Conservation (phyloP, 1,284 basidiomycete species). For the Cutaneotrichosporon cavernicola region DNA sequence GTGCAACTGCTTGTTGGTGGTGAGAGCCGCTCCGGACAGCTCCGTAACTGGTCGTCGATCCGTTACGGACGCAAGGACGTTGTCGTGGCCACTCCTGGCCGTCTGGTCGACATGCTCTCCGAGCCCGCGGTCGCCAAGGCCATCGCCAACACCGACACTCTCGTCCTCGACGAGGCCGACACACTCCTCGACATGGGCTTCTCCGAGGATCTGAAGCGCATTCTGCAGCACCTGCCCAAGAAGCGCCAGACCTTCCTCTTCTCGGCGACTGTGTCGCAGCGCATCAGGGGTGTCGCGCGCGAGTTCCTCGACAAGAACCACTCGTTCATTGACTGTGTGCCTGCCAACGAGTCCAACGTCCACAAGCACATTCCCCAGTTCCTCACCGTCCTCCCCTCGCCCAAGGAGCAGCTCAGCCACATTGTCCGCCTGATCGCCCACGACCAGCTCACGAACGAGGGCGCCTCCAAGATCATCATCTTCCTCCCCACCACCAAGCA, state of each 20-base stretch:
- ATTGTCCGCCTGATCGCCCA: conserved; percentile 78
- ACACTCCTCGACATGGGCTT: conserved; percentile 96
- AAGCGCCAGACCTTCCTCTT: conserved; percentile 89
- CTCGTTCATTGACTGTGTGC: conserved; percentile 62
- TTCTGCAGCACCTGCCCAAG: conserved; percentile 67
- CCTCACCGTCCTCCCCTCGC: conserved; percentile 68
- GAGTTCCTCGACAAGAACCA: conserved; percentile 64
- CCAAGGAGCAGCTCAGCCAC: conserved; percentile 74
- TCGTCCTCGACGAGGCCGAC: conserved; percentile 94
- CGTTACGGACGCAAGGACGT: conserved; percentile 70
- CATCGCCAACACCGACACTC: conserved; percentile 62
- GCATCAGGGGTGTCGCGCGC: conserved; percentile 56
- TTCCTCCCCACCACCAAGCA: conserved; percentile 89
- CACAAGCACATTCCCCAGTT: conserved; percentile 78
- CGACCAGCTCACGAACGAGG: conserved; percentile 77
- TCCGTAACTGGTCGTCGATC: conserved; percentile 67
- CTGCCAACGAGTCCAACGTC: conserved; percentile 64
- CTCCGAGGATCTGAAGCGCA: conserved; percentile 79
- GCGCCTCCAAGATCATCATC: conserved; percentile 74
- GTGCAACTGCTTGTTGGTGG: conserved; percentile 83
- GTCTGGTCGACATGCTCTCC: conserved; percentile 75
- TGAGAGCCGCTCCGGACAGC: conserved; percentile 55
- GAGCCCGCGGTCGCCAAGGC: conserved; percentile 62
- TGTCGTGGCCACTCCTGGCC: conserved; percentile 89
- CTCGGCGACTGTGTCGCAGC: conserved; percentile 70